A percentile compares a stretch with the other conserved stretches of the same genome.
phyloP scores from a whole-genome alignment of 192 early-diverging fungal species.

The Linnemannia schmuckeri region DNA sequence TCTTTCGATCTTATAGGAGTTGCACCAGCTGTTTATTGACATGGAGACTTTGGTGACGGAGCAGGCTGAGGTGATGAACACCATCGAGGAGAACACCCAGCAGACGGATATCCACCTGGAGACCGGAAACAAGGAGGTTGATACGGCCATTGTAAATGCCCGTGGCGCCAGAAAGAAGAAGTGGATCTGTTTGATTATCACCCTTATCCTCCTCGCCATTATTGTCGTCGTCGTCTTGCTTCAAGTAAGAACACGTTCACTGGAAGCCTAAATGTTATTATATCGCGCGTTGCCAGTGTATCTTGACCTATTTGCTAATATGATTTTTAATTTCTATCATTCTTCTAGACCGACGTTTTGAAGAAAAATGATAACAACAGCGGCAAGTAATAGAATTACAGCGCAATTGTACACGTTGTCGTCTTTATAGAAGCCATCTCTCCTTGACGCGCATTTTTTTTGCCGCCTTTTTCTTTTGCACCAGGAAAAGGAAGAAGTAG shows the following conservation, averaged over 20 bases:
- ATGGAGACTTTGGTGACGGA: slow-evolving; percentile 88
- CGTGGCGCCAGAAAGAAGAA: slow-evolving; percentile 68
- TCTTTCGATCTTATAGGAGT: slow-evolving; percentile 65
- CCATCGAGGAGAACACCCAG: slow-evolving; percentile 79
- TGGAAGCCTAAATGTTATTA: not conserved
- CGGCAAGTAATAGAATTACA: not conserved
- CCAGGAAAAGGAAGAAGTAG: too few relatives aligned
- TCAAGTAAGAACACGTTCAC: slow-evolving; percentile 3
- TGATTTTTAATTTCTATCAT: not conserved
- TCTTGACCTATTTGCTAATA: not conserved
- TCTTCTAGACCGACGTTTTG: not conserved
- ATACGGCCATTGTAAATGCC: slow-evolving; percentile 64
- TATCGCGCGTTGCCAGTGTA: not conserved
- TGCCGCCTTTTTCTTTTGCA: too few relatives aligned
- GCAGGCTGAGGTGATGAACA: slow-evolving; percentile 80
- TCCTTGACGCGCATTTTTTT: not conserved
- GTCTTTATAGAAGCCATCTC: too few relatives aligned
- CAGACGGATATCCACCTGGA: slow-evolving; percentile 77
- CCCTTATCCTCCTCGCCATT: slow-evolving; percentile 54
- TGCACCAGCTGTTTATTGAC: slow-evolving; percentile 91
- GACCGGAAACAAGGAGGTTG: slow-evolving; percentile 71
- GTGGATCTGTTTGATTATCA: slow-evolving; percentile 69
- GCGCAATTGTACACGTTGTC: not conserved
- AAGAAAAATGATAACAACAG: not conserved
- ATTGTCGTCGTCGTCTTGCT: slow-evolving; percentile 54